Evolutionary conservation across 2,329 filamentous ascomycete genomes (phyloP), one percentile per base, ranked within the genome.

Genomic region (Talaromyces marneffei): DNA sequence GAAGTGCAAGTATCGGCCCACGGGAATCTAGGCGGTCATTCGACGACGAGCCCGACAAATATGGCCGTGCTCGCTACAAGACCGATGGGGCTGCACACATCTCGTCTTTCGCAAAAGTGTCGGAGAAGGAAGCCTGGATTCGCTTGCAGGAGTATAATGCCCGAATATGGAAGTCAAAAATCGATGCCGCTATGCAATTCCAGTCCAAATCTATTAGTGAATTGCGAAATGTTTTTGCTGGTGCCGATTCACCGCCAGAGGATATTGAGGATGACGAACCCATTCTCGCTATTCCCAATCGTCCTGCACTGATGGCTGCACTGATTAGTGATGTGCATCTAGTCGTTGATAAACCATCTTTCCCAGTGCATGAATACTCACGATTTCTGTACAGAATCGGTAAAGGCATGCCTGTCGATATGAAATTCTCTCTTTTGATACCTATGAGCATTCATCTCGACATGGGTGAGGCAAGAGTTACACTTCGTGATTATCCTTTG

Each of bases 371-470:
- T 2, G 87, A 96, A 12, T 85, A 93, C 59, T 90, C 93, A 0
- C 84, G 89, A 16, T 99, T 96, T 71, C 79, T 99, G 27, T 84
- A 97, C 71, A 85, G 86, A 53, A 87, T 97, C 62, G 94, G 94
- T n/a, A 99, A 99, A 77, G 94, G 94, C 0, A 95, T 99, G 86
- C 94, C 94, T 0, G 82, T 86, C 64, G 88, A 95, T 69, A 99
- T 92, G 84, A 81, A 93, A 70, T 99, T 97, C 72, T 87, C 91
- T 9, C 80, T 99, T 20, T 82, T 99, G 18, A 80, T 99, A 10
- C 95, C 94, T 0, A 91, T 97, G 87, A 90, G 89, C 73, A 82
- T 99, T 2, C 87, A 91, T 65, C 83, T 99, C 64, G 90, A 90
- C 63, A 92, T 97, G 87, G 90, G 92, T 55, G 94, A 99, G 75